Conservation (phyloP, 305 asterid genomes). For the Fraxinus baroniana region DNA sequence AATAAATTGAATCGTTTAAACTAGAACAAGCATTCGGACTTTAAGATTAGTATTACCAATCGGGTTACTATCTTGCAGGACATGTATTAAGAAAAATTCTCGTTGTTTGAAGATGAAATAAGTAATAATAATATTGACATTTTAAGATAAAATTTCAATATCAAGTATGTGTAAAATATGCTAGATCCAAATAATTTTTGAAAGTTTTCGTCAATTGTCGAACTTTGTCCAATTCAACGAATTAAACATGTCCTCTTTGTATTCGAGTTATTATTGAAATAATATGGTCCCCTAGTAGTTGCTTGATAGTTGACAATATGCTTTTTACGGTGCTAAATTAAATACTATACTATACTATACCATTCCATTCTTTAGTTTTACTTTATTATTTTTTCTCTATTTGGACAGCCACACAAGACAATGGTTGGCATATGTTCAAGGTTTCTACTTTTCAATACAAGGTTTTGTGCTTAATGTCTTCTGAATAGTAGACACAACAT, state of each 20-base stretch:
- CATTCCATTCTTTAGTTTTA: not conserved
- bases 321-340: not conserved
- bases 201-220: not conserved
- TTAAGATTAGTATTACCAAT: not conserved
- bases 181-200: not conserved
- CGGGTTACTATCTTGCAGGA: not conserved
- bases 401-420: not conserved
- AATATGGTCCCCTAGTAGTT: not conserved
- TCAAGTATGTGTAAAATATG: not conserved
- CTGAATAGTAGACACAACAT: conserved; percentile 35
- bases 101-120: too few relatives aligned
- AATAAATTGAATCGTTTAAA: not conserved
- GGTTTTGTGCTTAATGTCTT: conserved; percentile 43
- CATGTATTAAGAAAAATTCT: not conserved
- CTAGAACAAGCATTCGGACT: not conserved
- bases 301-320: not conserved
- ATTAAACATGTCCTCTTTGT: too few relatives aligned
- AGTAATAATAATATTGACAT: not conserved
- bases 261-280: not conserved
- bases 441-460: conserved; percentile 43
- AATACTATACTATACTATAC: not conserved
- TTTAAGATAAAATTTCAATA: too few relatives aligned
- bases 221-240: too few relatives aligned
- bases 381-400: not conserved
- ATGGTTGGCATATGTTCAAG: conserved; percentile 23